A percentile compares a stretch with the other conserved stretches of the same genome.
These are phyloP conservation scores for Clonostachys byssicola DNA, from an alignment of 2,329 filamentous ascomycete genomes.

Conservation along the genomic window DNA sequence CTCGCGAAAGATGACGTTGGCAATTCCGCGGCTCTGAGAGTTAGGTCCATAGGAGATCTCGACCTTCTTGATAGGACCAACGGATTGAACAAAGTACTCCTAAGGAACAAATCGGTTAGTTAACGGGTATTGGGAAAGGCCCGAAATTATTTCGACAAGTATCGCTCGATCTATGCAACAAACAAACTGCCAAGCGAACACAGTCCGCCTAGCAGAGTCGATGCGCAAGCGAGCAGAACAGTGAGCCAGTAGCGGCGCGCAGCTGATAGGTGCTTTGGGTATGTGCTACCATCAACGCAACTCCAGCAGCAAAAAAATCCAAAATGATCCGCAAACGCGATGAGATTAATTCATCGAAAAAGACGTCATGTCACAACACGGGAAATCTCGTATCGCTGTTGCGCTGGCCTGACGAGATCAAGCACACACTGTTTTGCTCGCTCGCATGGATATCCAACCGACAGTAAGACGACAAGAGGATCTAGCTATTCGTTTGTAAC, in stretches of 20 bases:
- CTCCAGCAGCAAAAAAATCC: neutral
- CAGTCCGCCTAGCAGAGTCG: slow-evolving; percentile 2
- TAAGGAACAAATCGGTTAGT: slow-evolving; percentile 71
- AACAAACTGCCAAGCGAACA: slow-evolving; percentile 2
- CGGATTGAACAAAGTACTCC: slow-evolving; percentile 91
- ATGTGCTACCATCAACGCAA: too few species aligned
- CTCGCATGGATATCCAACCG: slow-evolving; percentile 16
- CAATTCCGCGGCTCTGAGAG: slow-evolving; percentile 86
- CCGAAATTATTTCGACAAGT: slow-evolving; percentile 20
- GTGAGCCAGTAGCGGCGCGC: neutral
- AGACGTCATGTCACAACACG: neutral
- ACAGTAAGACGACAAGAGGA: too few species aligned
- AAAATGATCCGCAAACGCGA: neutral
- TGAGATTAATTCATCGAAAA: neutral
- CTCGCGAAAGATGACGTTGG: slow-evolving; percentile 82
- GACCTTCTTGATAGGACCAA: slow-evolving; percentile 87
- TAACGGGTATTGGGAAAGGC: slow-evolving; percentile 27
- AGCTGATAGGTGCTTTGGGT: too few species aligned
- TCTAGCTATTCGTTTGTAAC: slow-evolving; percentile 1
- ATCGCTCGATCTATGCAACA: slow-evolving; percentile 15
- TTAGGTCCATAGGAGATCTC: slow-evolving; percentile 90
- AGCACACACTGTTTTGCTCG: slow-evolving; percentile 51
- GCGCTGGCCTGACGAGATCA: slow-evolving; percentile 1
- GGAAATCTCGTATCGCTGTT: neutral
- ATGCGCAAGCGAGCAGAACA: slow-evolving; percentile 4